Evolutionary conservation across 1,139 yeast genomes (phyloP).

Genomic region (Candida sp.): DNA sequence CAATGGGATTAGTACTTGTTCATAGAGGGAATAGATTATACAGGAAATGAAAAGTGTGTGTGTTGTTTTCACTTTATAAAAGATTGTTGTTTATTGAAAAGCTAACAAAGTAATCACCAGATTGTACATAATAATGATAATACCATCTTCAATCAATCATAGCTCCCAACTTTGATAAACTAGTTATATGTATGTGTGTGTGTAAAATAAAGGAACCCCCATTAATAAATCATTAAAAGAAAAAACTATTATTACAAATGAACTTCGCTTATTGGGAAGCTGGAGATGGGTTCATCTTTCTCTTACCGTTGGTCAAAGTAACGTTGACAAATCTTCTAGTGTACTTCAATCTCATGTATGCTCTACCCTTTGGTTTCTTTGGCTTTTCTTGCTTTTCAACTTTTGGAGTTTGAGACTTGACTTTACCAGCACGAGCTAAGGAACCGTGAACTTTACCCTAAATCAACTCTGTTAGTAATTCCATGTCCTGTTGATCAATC

Average conservation of each 20-base stretch:
- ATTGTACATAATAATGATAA: neutral
- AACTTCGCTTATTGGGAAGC: conserved; percentile 27
- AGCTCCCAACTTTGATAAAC: neutral
- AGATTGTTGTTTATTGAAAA: neutral
- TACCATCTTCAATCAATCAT: neutral
- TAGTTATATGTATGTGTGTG: conserved; percentile 9
- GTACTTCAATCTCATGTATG: conserved; percentile 98
- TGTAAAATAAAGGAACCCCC: conserved; percentile 12
- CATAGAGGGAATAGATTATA: no score
- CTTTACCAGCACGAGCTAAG: conserved; percentile 99
- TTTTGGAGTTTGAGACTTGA: conserved; percentile 81
- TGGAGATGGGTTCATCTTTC: conserved; percentile 97
- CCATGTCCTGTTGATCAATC: no score
- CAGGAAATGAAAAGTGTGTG: no score
- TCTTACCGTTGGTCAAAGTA: conserved; percentile 98
- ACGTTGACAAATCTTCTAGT: conserved; percentile 99
- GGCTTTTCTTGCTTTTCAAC: conserved; percentile 85
- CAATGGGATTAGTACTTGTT: conserved; percentile 25
- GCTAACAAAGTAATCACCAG: neutral
- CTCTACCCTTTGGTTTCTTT: conserved; percentile 93
- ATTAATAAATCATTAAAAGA: neutral
- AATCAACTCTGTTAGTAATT: conserved; percentile 24
- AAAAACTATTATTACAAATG: neutral
- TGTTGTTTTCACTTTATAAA: neutral
- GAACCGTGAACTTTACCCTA: conserved; percentile 83